phyloP scores from a whole-genome alignment of 805 yeast genomes.

The Pachysolen tannophilus region DNA sequence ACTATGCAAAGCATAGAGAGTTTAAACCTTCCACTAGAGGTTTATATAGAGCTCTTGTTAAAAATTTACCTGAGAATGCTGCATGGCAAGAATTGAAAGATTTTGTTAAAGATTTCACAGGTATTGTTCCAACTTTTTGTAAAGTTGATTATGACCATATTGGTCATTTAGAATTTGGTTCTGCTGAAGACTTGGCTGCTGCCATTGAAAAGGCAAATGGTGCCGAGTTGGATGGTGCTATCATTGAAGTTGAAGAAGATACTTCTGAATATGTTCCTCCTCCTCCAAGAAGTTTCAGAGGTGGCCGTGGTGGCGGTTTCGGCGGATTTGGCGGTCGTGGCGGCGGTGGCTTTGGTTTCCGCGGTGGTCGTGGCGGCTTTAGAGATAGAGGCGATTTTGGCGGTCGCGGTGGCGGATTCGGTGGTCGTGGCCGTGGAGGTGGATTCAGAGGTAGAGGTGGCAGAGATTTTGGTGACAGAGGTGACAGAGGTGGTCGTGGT shows the following conservation, averaged over 20 bases:
- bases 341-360: conserved; percentile 31
- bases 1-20: conserved; percentile 38
- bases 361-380: conserved; percentile 34
- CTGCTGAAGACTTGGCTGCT: conserved; percentile 67
- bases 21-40: conserved; percentile 54
- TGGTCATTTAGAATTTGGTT: conserved; percentile 47
- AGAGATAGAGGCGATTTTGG: conserved; percentile 41
- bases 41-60: conserved; percentile 62
- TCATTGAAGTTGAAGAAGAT: conserved; percentile 74
- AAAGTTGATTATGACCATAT: conserved; percentile 39
- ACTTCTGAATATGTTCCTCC: conserved; percentile 49
- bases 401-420: conserved; percentile 25
- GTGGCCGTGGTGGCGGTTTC: conserved; percentile 31
- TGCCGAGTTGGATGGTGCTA: conserved; percentile 60
- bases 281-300: conserved; percentile 34
- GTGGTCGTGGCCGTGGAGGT: conserved; percentile 19
- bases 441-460: conserved; percentile 24
- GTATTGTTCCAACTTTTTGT: conserved; percentile 55
- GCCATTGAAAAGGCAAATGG: conserved; percentile 72
- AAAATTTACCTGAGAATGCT: conserved; percentile 65
- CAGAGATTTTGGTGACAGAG: conserved; percentile 11
- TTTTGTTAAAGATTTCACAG: conserved; percentile 71
- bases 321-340: conserved; percentile 43
- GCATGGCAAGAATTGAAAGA: conserved; percentile 91
- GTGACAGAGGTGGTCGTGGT: conserved; percentile 12